phyloP scores from a whole-genome alignment of 495 filamentous ascomycete genomes.

The Sordaria brevicollis region DNA sequence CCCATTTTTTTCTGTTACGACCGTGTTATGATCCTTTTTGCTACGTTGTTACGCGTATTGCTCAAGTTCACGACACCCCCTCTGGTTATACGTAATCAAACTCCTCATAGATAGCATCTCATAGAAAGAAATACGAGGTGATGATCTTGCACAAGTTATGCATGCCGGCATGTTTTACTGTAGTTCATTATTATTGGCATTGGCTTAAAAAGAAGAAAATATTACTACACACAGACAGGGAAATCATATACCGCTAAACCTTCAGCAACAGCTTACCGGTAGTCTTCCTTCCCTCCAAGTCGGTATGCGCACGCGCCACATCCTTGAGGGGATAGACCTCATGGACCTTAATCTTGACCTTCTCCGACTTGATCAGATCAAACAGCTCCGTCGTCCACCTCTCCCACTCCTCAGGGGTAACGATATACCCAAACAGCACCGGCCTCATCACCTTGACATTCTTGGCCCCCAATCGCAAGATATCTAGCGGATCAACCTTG shows the following conservation, averaged over 20 bases:
- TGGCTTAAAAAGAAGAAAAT: too few species aligned
- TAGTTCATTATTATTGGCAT: not conserved
- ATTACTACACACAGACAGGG: too few species aligned
- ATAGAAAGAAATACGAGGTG: not conserved
- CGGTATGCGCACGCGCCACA: slow-evolving; percentile 62
- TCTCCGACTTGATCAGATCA: slow-evolving; percentile 52
- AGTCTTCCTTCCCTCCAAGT: slow-evolving; percentile 74
- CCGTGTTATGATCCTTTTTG: not conserved
- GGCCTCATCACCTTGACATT: slow-evolving; percentile 74
- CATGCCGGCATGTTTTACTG: not conserved
- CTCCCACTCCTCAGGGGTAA: slow-evolving; percentile 66
- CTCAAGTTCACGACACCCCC: not conserved
- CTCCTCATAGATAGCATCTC: not conserved
- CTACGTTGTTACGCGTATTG: not conserved
- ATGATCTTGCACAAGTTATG: not conserved
- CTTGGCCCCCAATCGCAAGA: slow-evolving; percentile 61
- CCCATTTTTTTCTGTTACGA: not conserved
- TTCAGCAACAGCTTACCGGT: slow-evolving; percentile 68
- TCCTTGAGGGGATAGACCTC: slow-evolving; percentile 75
- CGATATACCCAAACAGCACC: slow-evolving; percentile 61
- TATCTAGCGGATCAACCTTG: slow-evolving; percentile 62
- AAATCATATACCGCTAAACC: slow-evolving; percentile 3
- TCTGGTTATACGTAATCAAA: not conserved
- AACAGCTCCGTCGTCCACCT: slow-evolving; percentile 66
- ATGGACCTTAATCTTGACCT: slow-evolving; percentile 67